Evolutionary conservation across 2,329 filamentous ascomycete genomes (phyloP), one percentile per base, ranked within the genome.

Genomic region (Didymella pinodella): DNA sequence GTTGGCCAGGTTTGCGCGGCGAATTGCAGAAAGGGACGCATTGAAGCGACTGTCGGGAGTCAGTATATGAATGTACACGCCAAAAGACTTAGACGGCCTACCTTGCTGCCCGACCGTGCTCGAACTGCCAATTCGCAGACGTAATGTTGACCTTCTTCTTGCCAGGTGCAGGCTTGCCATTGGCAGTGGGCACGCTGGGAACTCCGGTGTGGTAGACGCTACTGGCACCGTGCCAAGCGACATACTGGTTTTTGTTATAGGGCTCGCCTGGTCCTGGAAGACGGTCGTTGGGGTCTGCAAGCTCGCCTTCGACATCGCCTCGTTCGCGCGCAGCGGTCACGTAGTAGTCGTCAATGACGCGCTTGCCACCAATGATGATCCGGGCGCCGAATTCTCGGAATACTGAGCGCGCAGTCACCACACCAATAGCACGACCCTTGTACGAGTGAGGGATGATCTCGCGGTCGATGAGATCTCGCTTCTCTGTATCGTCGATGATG

Each of bases 231-330:
- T 97, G 93, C 95, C 95, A 99, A 28, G 95, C 95, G 28, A 99
- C 95, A 73, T 97, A 99, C 76, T 97, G 93, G 74, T 99, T 99
- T 80, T 94, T 93, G 83, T 99, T 97, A 83, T 99, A 99, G n/a
- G 88, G 84, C 74, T 96, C 90, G 38, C 90, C 91, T n/a, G 84
- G 82, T 8, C 85, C 85, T 26, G 93, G 86, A 41, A 93, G 85
- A 60, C 84, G 85, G 77, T 99, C 95, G 60, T 93, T 90, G 0
- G 94, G 94, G 72, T 98, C 95, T 18, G 93, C 95, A 25, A 98
- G 76, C 74, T 96, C 92, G 64, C 95, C 95, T 76, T 97, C 94
- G 2, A 92, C 85, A 26, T 88, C 88, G 22, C 93, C 94, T 50
- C 91, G 88, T 48, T 88, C 89, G 48, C 88, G 86, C 31, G 90